Conservation (phyloP, 257 asterid species). For the Nemophila menziesii region DNA sequence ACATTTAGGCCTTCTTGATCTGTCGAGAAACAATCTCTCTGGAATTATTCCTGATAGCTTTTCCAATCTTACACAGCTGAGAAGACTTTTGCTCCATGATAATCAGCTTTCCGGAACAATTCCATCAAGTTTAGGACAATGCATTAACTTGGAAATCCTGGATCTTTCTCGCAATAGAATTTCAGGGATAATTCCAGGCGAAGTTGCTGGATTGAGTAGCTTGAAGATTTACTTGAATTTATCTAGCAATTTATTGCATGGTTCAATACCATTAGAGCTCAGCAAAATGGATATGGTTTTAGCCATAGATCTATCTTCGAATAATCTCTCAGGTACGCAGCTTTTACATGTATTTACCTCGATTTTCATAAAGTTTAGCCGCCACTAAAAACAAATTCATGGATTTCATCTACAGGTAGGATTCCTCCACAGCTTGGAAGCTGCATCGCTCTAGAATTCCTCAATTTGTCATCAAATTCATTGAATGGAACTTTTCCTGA, state of each 20-base stretch:
- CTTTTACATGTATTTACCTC: too few species aligned
- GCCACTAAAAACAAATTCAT: too few species aligned
- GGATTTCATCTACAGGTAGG: too few species aligned
- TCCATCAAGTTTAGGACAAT: slow-evolving; percentile 53
- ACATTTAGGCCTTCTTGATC: slow-evolving; percentile 70
- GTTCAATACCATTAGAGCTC: slow-evolving; percentile 56
- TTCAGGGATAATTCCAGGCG: slow-evolving; percentile 52
- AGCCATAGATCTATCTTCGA: slow-evolving; percentile 57
- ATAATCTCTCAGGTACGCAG: slow-evolving; percentile 46
- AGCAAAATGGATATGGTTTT: slow-evolving; percentile 74
- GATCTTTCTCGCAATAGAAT: slow-evolving; percentile 58
- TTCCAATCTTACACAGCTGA: slow-evolving; percentile 47
- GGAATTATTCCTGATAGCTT: slow-evolving; percentile 58
- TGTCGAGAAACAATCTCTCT: slow-evolving; percentile 60
- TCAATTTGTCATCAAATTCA: slow-evolving; percentile 36
- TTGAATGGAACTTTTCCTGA: slow-evolving; percentile 45
- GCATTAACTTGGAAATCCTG: slow-evolving; percentile 56
- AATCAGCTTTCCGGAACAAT: slow-evolving; percentile 52
- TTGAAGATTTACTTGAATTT: slow-evolving; percentile 58
- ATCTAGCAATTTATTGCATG: slow-evolving; percentile 47
- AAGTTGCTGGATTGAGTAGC: slow-evolving; percentile 57
- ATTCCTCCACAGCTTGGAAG: slow-evolving; percentile 71
- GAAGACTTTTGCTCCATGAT: slow-evolving; percentile 39
- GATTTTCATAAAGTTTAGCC: too few species aligned
- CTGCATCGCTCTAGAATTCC: slow-evolving; percentile 62